Conservation (phyloP, 768 basidiomycete species). For the Hygrocybe coccinea region DNA sequence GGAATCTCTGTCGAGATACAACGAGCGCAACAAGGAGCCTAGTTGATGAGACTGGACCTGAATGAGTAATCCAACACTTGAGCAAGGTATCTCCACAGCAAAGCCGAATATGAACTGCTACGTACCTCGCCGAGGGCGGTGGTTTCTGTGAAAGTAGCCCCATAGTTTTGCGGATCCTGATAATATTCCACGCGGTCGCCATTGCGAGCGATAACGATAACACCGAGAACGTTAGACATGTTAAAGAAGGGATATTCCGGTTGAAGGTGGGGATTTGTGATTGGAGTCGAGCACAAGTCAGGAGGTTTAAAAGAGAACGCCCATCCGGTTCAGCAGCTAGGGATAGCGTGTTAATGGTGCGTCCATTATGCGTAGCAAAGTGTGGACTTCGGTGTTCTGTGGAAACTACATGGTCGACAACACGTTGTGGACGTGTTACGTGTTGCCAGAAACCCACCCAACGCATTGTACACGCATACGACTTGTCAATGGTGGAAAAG, state of each 20-base stretch:
- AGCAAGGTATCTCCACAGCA: not conserved
- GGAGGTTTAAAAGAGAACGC: not conserved
- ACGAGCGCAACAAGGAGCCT: constrained; percentile 55
- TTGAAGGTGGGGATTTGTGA: not conserved
- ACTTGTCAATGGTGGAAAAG: not conserved
- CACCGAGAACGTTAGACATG: constrained; percentile 67
- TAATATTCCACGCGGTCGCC: constrained; percentile 66
- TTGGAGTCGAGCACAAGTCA: not conserved
- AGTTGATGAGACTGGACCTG: constrained; percentile 67
- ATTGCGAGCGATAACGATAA: constrained; percentile 72
- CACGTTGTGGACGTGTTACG: not conserved
- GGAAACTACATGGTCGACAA: not conserved
- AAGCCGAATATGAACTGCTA: constrained; percentile 1
- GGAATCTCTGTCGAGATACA: constrained; percentile 63
- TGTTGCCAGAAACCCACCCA: not conserved
- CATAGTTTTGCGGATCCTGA: constrained; percentile 69
- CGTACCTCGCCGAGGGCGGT: constrained; percentile 73
- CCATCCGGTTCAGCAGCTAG: too few species aligned
- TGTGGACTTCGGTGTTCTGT: not conserved
- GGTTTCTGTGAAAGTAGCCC: constrained; percentile 56
- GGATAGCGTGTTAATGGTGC: not conserved
- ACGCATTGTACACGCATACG: not conserved
- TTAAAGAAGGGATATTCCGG: not conserved
- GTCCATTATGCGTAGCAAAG: not conserved
- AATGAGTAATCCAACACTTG: constrained; percentile 2